phyloP scores from a whole-genome alignment of 2,329 filamentous ascomycete species.

The Aspergillus luchuensis region DNA sequence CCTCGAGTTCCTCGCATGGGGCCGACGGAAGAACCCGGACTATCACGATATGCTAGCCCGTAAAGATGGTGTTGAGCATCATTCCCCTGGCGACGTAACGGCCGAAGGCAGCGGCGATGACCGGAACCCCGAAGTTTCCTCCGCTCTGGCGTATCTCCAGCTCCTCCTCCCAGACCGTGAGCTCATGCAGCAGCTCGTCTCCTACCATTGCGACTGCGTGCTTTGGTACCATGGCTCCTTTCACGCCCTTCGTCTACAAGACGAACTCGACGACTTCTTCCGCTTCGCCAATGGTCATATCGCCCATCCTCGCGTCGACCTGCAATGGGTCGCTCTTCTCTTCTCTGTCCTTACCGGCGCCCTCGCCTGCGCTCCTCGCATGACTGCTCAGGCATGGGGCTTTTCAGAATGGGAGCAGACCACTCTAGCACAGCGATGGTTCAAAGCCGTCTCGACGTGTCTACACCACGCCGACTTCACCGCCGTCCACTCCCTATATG shows the following conservation, averaged over 20 bases:
- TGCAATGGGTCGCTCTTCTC: constrained; percentile 52
- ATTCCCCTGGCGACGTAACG: constrained; percentile 27
- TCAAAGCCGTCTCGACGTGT: constrained; percentile 48
- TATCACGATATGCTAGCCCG: constrained; percentile 29
- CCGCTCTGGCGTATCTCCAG: constrained; percentile 31
- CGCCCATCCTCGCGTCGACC: constrained; percentile 34
- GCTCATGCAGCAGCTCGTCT: constrained; percentile 30
- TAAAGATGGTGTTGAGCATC: constrained; percentile 17
- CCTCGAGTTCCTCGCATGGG: constrained; percentile 54
- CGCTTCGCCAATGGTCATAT: constrained; percentile 31
- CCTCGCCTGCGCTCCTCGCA: constrained; percentile 45
- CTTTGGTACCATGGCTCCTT: constrained; percentile 46
- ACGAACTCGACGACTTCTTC: constrained; percentile 38
- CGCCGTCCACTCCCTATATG: constrained; percentile 45
- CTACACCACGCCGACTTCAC: constrained; percentile 52
- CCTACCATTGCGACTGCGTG: constrained; percentile 44
- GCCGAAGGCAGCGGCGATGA: constrained; percentile 16
- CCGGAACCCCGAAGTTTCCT: constrained; percentile 3
- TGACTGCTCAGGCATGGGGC: constrained; percentile 46
- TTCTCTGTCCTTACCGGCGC: constrained; percentile 49
- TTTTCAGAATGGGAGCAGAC: constrained; percentile 46
- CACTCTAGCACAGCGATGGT: constrained; percentile 49
- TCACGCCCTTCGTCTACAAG: constrained; percentile 41
- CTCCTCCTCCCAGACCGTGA: constrained; percentile 36
- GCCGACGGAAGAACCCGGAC: constrained; percentile 46